These are phyloP conservation scores for Dacryopinax primogenitus DNA, from an alignment of 768 basidiomycete species.

Conservation along the genomic window DNA sequence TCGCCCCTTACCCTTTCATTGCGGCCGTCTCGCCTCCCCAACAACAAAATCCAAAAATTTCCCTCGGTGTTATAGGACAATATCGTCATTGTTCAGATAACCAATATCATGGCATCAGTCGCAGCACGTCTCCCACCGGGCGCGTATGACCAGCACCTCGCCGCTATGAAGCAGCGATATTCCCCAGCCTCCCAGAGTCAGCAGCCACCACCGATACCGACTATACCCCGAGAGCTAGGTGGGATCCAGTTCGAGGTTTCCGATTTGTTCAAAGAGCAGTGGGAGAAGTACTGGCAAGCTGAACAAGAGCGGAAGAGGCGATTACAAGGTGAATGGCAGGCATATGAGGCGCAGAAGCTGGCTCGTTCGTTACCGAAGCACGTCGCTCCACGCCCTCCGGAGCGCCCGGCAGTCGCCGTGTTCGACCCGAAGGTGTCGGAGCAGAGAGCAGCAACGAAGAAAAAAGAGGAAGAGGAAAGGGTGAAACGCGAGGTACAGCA, in stretches of 20 bases:
- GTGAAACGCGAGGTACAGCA: constrained; percentile 7
- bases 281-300: constrained; percentile 1
- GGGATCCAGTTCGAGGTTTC: constrained; percentile 2
- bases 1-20: not conserved
- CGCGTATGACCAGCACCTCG: not conserved
- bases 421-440: not conserved
- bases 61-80: not conserved
- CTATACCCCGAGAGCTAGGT: not conserved
- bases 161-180: not conserved
- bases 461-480: not conserved
- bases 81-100: not conserved
- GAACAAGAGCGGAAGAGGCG: not conserved
- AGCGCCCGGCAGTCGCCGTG: not conserved
- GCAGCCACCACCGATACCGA: not conserved
- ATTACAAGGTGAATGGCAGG: not conserved
- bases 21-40: not conserved
- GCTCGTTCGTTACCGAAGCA: not conserved
- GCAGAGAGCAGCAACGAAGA: constrained; percentile 1
- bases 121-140: not conserved
- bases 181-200: not conserved
- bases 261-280: not conserved
- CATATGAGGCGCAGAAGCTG: constrained; percentile 1
- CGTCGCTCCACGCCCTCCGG: not conserved
- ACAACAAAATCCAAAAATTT: not conserved
- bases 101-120: not conserved